Conservation (phyloP, 345 rosid species). For the Nephelium lappaceum region DNA sequence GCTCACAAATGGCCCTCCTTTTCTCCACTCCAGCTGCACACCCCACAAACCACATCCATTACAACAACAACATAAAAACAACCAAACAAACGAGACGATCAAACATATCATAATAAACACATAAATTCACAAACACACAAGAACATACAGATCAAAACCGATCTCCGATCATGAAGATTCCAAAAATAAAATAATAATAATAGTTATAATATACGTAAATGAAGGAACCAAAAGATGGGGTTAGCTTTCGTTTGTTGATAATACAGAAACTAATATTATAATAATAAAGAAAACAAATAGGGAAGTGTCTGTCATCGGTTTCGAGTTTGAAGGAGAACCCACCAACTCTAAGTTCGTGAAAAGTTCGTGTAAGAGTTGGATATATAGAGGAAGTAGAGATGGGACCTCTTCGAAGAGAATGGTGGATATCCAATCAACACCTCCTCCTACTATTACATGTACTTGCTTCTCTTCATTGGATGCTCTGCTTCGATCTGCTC, state of each 20-base stretch:
- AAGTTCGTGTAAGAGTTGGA: conserved; percentile 19
- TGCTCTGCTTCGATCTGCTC: conserved; percentile 35
- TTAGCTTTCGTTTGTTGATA: conserved; percentile 44
- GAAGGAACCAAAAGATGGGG: conserved; percentile 14
- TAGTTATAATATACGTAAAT: background rate
- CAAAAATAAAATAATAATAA: background rate
- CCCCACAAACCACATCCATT: conserved; percentile 4
- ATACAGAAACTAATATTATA: conserved; percentile 4
- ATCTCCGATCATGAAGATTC: background rate
- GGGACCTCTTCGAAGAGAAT: conserved; percentile 14
- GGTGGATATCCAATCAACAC: conserved; percentile 25
- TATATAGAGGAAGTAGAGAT: background rate
- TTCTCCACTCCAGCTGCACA: conserved; percentile 66
- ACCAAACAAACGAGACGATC: conserved; percentile 1
- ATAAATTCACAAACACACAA: background rate
- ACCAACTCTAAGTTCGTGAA: conserved; percentile 32
- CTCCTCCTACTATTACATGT: conserved; percentile 8
- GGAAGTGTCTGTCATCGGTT: conserved; percentile 38
- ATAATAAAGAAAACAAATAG: conserved; percentile 5
- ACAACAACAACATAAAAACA: conserved; percentile 1
- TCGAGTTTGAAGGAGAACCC: conserved; percentile 43
- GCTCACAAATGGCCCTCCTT: conserved; percentile 64
- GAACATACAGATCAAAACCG: background rate
- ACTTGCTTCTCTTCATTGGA: conserved; percentile 36
- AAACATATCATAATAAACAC: conserved; percentile 19